Percentiles rank a stretch among this genome's conserved stretches.
These are phyloP conservation scores for Sporothrix protearum DNA, from an alignment of 2,329 filamentous ascomycete genomes.

Conservation along the genomic window DNA sequence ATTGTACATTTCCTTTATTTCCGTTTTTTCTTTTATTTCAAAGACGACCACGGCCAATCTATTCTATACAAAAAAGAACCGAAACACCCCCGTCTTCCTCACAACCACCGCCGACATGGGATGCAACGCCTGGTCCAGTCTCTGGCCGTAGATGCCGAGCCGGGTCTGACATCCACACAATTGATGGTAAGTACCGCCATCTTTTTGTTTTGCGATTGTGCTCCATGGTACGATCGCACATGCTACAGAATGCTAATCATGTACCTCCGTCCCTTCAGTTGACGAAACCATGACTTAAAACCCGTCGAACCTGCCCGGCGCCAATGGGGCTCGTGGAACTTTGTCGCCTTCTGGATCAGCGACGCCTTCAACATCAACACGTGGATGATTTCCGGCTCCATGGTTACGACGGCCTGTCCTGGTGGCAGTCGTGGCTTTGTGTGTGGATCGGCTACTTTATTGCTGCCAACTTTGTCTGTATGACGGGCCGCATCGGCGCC, in stretches of 20 bases:
- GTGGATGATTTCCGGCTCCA: conserved; percentile 88
- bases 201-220: not conserved
- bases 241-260: not conserved
- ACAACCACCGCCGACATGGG: not conserved
- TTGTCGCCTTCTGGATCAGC: conserved; percentile 81
- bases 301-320: conserved; percentile 74
- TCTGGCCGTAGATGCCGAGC: conserved; percentile 70
- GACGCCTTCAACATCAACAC: conserved; percentile 88
- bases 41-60: not conserved
- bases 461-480: conserved; percentile 68
- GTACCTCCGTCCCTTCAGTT: conserved; percentile 50
- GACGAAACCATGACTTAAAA: conserved; percentile 77
- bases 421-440: conserved; percentile 90
- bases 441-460: conserved; percentile 84
- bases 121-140: conserved; percentile 46
- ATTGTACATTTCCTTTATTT: not conserved
- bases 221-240: not conserved
- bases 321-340: conserved; percentile 84
- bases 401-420: conserved; percentile 76
- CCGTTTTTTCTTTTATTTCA: not conserved
- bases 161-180: conserved; percentile 72
- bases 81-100: too few relatives aligned
- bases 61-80: not conserved
- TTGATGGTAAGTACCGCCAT: conserved; percentile 57
- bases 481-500: conserved; percentile 79